phyloP scores from a whole-genome alignment of 306 rosid species.

The Vicia faba region DNA sequence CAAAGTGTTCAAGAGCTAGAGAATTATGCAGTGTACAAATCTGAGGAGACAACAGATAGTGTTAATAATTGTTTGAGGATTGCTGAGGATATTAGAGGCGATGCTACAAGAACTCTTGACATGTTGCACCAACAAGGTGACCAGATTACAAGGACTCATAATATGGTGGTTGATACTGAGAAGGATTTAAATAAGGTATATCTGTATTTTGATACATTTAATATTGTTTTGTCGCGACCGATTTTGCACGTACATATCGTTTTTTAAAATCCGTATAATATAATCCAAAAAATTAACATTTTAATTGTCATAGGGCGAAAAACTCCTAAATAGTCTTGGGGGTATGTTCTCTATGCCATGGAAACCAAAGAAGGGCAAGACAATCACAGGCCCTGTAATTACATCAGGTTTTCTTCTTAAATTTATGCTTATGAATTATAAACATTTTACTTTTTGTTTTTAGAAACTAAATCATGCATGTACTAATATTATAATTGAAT shows the following conservation, averaged over 20 bases:
- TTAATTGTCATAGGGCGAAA: slow-evolving; percentile 77
- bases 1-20: slow-evolving; percentile 80
- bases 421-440: not conserved
- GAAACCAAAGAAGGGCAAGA: slow-evolving; percentile 79
- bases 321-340: slow-evolving; percentile 88
- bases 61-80: slow-evolving; percentile 77
- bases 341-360: slow-evolving; percentile 89
- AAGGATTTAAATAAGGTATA: slow-evolving; percentile 80
- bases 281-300: slow-evolving; percentile 1
- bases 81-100: slow-evolving; percentile 78
- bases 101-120: slow-evolving; percentile 83
- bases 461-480: not conserved
- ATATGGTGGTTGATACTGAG: slow-evolving; percentile 75
- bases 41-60: slow-evolving; percentile 77
- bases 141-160: slow-evolving; percentile 84
- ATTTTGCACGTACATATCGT: too few species aligned
- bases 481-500: slow-evolving; percentile 10
- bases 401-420: slow-evolving; percentile 63
- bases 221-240: too few species aligned
- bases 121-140: slow-evolving; percentile 94
- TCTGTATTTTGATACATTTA: not conserved
- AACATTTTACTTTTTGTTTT: too few species aligned
- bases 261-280: not conserved
- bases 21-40: slow-evolving; percentile 66
- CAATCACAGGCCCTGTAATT: slow-evolving; percentile 70